Conservation (phyloP, 148 eudicot species). For the Rhododendron kiyosumense region DNA sequence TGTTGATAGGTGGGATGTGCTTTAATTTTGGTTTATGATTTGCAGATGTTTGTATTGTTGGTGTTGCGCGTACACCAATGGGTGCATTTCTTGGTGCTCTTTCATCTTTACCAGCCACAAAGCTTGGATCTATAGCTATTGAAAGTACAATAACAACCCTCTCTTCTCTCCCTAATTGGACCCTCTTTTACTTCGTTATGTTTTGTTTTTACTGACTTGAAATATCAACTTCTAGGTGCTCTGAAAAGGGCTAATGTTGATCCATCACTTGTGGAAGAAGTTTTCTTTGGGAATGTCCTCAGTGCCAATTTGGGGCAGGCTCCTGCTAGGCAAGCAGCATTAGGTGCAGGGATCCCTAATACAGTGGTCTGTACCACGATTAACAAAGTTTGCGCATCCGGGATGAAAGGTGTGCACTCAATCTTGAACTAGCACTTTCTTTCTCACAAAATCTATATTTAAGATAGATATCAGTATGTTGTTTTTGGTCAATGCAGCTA, state of each 20-base stretch:
- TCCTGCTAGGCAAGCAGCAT: slow-evolving; percentile 96
- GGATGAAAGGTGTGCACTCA: slow-evolving; percentile 70
- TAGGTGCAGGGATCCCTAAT: slow-evolving; percentile 92
- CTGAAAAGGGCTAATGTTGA: slow-evolving; percentile 87
- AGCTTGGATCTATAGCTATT: slow-evolving; percentile 89
- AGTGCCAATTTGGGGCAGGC: slow-evolving; percentile 97
- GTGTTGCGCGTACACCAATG: slow-evolving; percentile 98
- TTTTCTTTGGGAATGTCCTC: slow-evolving; percentile 91
- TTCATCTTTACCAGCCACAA: slow-evolving; percentile 81
- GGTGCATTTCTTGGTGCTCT: slow-evolving; percentile 92
- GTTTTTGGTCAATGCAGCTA: slow-evolving; percentile 49
- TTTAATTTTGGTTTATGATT: neutral
- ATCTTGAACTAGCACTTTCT: neutral
- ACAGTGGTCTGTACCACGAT: slow-evolving; percentile 80
- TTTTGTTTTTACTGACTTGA: slow-evolving; percentile 3
- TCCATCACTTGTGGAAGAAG: slow-evolving; percentile 97
- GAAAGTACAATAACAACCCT: slow-evolving; percentile 40
- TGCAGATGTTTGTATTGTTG: slow-evolving; percentile 95
- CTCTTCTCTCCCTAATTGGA: neutral
- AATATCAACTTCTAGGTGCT: slow-evolving; percentile 53
- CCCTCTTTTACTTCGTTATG: neutral
- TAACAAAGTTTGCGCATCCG: slow-evolving; percentile 98
- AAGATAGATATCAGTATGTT: neutral
- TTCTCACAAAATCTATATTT: neutral
- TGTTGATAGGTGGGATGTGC: neutral